Evolutionary conservation across 805 yeast genomes (phyloP).

Genomic region (Schwanniomyces polymorphus): DNA sequence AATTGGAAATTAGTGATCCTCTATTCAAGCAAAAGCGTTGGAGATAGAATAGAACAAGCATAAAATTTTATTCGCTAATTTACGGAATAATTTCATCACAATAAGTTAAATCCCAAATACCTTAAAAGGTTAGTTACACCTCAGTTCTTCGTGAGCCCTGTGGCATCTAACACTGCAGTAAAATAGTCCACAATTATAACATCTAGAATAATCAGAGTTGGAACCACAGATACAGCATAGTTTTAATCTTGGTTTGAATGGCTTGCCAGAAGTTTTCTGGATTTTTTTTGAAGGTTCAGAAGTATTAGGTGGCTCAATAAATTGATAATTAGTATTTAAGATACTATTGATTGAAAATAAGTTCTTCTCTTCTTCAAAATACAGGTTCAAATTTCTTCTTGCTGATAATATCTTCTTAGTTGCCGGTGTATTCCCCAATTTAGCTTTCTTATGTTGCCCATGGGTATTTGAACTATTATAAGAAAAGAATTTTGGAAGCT

Average conservation of each 20-base stretch:
- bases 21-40: no score
- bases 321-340: slow-evolving; percentile 39
- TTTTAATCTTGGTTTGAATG: slow-evolving; percentile 32
- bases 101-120: no score
- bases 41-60: no score
- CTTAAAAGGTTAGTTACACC: slow-evolving; percentile 24
- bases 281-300: slow-evolving; percentile 14
- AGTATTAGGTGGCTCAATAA: slow-evolving; percentile 34
- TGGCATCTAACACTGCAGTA: slow-evolving; percentile 42
- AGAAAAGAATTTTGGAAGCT: slow-evolving; percentile 40
- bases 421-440: slow-evolving; percentile 44
- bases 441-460: slow-evolving; percentile 22
- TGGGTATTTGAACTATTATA: slow-evolving; percentile 30
- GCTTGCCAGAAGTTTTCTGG: slow-evolving; percentile 9
- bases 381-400: slow-evolving; percentile 41
- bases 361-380: slow-evolving; percentile 47
- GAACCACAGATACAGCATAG: slow-evolving; percentile 44
- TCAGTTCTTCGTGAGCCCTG: slow-evolving; percentile 39
- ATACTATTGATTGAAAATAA: slow-evolving; percentile 42
- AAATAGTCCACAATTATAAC: slow-evolving; percentile 39
- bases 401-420: slow-evolving; percentile 44
- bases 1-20: no score
- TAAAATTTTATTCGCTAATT: no score
- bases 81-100: no score
- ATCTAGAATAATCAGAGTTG: slow-evolving; percentile 36